Percentiles rank a stretch among this genome's conserved stretches.
Conservation (phyloP, 2,329 filamentous ascomycete genomes). For the Talaromyces sp. region DNA sequence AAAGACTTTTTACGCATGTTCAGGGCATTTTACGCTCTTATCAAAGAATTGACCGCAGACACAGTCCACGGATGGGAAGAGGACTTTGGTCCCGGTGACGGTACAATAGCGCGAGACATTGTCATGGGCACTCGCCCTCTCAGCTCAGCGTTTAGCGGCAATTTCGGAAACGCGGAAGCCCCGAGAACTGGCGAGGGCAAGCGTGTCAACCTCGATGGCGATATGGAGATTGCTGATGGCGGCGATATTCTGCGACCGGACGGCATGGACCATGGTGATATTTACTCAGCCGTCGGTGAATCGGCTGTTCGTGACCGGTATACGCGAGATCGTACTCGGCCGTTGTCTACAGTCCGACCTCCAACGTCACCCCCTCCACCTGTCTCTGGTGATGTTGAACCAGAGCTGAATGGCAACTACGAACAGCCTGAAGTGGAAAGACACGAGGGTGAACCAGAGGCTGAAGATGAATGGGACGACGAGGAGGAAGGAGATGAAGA, state of each 20-base stretch:
- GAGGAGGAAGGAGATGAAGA: constrained; percentile 5
- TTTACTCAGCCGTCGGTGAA: constrained; percentile 56
- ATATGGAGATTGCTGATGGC: constrained; percentile 59
- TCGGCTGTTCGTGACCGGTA: constrained; percentile 31
- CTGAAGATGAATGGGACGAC: constrained; percentile 10
- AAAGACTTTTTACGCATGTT: constrained; percentile 90
- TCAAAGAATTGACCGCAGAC: constrained; percentile 83
- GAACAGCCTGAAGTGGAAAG: neutral
- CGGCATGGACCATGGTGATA: constrained; percentile 55
- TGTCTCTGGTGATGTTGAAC: constrained; percentile 22
- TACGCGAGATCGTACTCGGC: neutral
- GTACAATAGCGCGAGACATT: constrained; percentile 59
- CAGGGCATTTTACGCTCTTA: constrained; percentile 83
- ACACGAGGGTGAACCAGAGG: neutral
- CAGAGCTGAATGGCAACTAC: neutral
- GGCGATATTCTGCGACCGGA: constrained; percentile 57
- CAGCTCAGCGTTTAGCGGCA: constrained; percentile 70
- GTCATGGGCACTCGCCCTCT: constrained; percentile 70
- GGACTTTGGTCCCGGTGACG: constrained; percentile 66
- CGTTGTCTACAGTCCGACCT: constrained; percentile 10
- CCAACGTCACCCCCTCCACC: constrained; percentile 8
- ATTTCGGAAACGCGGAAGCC: constrained; percentile 59
- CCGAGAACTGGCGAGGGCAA: constrained; percentile 64
- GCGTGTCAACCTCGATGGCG: constrained; percentile 56
- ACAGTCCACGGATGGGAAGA: constrained; percentile 73